Evolutionary conservation across 306 rosid genomes (phyloP), one percentile per base, ranked within the genome.

Genomic region (Cucurbita moschata): DNA sequence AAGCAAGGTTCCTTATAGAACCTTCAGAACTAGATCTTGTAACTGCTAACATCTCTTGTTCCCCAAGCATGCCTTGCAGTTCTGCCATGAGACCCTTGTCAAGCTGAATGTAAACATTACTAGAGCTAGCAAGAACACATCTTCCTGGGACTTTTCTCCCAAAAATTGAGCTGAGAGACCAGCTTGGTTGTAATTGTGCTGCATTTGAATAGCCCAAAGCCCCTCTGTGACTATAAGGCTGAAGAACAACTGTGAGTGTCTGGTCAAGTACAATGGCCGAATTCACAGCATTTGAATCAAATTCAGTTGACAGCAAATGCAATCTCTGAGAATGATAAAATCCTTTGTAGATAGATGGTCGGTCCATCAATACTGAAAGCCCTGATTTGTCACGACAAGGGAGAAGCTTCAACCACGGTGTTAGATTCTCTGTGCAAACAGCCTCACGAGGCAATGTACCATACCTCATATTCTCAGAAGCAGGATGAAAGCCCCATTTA

Each of bases 361-460:
- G 85, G 79, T 94, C 92, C 97, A 91, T 80, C 78, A 91, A 87
- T 70, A 82, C 71, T 57, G 99, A 86, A 76, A 91, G 75, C 74
- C 98, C 97, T 68, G 95, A 89, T 85, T 89, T 94, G 74, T 91
- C 99, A 47, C 96, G 88, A 84, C 97, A 94, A 63, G 99, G 96
- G 47, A 94, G 96, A 72, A 94, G 95, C 85, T 94, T 91, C 78
- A 94, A 83, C 99, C 96, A 91, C 4, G 99, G 99, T 72, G 99
- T 94, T 57, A 91, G 88, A 72, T 94, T 94, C 83, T 94, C 96
- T 30, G 99, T 91, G 84, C 99, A 91, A 80, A 94, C 92, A 85
- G 99, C 97, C 80, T 94, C 99, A 51, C 96, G 95, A 18, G 99
- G 99, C 82, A 94, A 75, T 43, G 96, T 80, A 54, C 97, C 99